phyloP scores from a whole-genome alignment of 139 green algal genomes.

The Micractinium conductrix region DNA sequence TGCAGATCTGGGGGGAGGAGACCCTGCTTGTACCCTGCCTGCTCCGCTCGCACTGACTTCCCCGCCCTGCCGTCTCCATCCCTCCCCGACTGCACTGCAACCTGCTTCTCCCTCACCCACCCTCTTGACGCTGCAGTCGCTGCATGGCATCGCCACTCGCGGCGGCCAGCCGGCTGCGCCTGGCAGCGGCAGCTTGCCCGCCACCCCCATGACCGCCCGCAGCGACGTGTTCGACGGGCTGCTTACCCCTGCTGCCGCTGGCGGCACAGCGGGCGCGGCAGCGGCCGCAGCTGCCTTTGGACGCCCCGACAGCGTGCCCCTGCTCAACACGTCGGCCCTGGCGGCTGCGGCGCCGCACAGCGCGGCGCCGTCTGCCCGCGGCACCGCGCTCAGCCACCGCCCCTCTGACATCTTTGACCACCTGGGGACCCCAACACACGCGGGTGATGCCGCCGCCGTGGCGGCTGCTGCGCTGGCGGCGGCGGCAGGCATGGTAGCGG shows the following conservation, averaged over 20 bases:
- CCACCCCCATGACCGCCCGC: constrained; percentile 21
- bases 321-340: neutral
- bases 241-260: neutral
- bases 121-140: neutral
- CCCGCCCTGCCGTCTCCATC: no score
- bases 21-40: no score
- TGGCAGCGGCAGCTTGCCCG: neutral
- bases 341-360: neutral
- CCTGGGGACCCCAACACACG: constrained; percentile 3
- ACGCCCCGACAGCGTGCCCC: neutral
- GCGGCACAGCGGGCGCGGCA: neutral
- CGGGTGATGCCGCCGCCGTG: neutral
- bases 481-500: neutral
- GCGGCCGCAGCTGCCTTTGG: neutral
- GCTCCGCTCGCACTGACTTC: no score
- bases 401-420: constrained; percentile 19
- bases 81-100: no score
- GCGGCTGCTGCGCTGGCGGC: neutral
- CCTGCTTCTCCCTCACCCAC: neutral
- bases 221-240: constrained; percentile 28
- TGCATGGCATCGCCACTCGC: neutral
- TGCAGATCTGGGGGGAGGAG: no score
- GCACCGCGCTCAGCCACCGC: neutral
- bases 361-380: neutral
- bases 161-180: neutral